Conservation (phyloP, 306 rosid genomes). For the Acmispon strigosus region DNA sequence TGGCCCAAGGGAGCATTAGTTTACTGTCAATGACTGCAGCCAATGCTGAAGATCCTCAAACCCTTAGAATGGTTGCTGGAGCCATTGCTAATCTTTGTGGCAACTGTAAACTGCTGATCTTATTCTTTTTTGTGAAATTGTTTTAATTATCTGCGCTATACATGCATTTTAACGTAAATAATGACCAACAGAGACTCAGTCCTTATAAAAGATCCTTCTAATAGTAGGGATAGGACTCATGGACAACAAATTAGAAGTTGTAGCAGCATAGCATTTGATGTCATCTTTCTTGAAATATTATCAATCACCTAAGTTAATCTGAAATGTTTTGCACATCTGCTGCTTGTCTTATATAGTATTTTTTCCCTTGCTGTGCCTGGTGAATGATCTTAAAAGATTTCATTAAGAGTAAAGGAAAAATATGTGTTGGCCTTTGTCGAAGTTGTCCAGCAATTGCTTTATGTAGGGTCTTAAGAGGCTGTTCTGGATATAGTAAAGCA, state of each 20-base stretch:
- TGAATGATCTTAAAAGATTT: no score
- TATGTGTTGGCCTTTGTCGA: no score
- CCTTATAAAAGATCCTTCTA: conserved; percentile 2
- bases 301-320: background rate
- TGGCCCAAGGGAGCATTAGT: conserved; percentile 92
- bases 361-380: background rate
- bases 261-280: background rate
- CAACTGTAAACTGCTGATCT: conserved; percentile 58
- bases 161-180: conserved; percentile 1
- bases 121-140: conserved; percentile 3
- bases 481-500: no score
- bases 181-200: background rate
- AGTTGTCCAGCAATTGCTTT: no score
- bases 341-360: background rate
- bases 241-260: background rate
- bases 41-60: conserved; percentile 91
- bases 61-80: conserved; percentile 98
- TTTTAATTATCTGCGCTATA: background rate
- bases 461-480: no score
- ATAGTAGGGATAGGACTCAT: background rate
- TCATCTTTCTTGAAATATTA: background rate
- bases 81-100: conserved; percentile 98
- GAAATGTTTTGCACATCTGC: background rate
- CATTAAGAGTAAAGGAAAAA: no score
- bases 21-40: conserved; percentile 78